Conservation (phyloP, 352 stramenopile genomes). For the Phytophthora hybrid region DNA sequence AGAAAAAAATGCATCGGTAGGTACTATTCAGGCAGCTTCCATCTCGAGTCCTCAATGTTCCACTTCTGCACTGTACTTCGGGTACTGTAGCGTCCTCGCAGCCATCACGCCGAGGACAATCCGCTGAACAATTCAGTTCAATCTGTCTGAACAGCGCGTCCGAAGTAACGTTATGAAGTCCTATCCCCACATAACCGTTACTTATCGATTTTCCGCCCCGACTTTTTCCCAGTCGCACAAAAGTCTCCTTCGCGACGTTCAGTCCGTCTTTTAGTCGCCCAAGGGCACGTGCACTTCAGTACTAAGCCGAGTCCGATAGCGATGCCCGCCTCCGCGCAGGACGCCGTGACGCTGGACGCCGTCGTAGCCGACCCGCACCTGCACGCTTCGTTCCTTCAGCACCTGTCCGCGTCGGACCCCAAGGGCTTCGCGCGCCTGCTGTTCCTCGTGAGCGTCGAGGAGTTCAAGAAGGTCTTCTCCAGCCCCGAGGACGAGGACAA, state of each 20-base stretch:
- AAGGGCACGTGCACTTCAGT: no score
- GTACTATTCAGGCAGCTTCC: neutral
- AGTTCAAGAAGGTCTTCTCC: conserved; percentile 87
- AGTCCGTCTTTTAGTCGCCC: conserved; percentile 34
- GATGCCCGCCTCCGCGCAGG: conserved; percentile 14
- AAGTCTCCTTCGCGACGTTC: conserved; percentile 15
- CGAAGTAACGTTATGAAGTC: no score
- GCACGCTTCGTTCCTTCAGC: conserved; percentile 84
- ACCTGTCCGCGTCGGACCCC: conserved; percentile 69
- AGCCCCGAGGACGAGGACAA: neutral
- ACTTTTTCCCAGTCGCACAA: conserved; percentile 23
- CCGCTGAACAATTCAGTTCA: neutral
- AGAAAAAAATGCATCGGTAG: neutral
- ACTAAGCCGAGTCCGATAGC: no score
- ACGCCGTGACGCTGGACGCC: conserved; percentile 66
- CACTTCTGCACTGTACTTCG: no score
- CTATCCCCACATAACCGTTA: neutral
- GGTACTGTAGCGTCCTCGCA: neutral
- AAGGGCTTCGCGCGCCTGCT: conserved; percentile 82
- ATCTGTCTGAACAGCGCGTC: neutral
- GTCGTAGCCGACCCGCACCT: conserved; percentile 82
- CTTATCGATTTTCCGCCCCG: conserved; percentile 15
- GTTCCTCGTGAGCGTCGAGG: conserved; percentile 89
- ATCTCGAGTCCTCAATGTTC: no score
- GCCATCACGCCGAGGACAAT: neutral